Base-by-base conservation (phyloP, 192 early-diverging fungal species). In the Lobosporangium transversale region DNA sequence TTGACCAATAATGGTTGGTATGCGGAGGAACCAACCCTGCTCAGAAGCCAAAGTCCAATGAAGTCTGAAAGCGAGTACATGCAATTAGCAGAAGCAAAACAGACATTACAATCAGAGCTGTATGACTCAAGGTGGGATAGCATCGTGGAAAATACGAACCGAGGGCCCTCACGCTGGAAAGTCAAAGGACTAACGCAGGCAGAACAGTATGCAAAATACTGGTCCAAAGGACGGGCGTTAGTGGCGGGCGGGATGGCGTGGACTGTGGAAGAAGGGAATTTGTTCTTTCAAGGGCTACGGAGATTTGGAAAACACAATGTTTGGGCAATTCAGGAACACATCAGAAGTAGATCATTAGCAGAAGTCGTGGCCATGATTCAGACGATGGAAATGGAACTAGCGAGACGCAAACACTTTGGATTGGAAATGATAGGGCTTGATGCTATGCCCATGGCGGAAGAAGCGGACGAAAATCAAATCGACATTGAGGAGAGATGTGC, bases 251-350 rank as follows among this genome's bases (percentile, higher is more conserved):
- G 71, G 17, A 75, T 75, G 71, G 8, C 10, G 0, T 75, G 71
- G 71, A 66, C 63, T 0, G 27, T 18, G 0, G 63, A 66, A 30
- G 71, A 75, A 27, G 44, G 58, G 33, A 47, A 75, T 50, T 23
- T 59, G 9, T 75, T 75, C 44, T 75, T 61, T 27, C 62, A 66
- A 6, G 71, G 63, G 27, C 42, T 75, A 5, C 49, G 63, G 10
- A 45, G 71, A 40, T 75, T 75, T 30, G 71, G 71, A 9, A 75
- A 61, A 30, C 71, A 75, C 33, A 75, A 75, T 18, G 52, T 75
- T 12, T 75, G 71, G 71, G 71, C 71, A 5, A 61, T 75, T 7
- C 44, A 62, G 49, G 71, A 66, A 42, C 58, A 66, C 20, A 21
- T 75, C 44, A 60, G 53, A 30, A 61, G 56, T 2, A 56, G 71